Base-by-base conservation (phyloP, 2,329 filamentous ascomycete genomes). In the Alternaria arborescens region DNA sequence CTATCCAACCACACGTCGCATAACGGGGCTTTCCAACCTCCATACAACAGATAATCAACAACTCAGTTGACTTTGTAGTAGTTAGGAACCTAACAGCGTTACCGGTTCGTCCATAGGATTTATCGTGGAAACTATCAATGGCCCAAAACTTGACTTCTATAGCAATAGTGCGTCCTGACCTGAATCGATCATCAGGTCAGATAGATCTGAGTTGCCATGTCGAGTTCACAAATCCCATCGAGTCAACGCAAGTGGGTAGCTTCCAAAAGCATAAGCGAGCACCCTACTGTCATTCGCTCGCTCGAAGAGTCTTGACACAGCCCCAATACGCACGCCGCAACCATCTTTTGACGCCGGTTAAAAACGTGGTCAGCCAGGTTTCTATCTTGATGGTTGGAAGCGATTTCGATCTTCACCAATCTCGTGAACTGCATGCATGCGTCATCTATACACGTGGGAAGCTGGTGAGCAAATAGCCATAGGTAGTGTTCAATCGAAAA, bases 341-440 rank as follows among this genome's bases (percentile, higher is more conserved):
- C 44, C 28, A 28, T 20, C 44, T 20, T 22, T 32, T 3, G 28
- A 48, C 30, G 28, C 28, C 2, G 44, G 44, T 48, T 48, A 14
- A 7, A 48, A 22, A 48, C n/a, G 28, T 48, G 28, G 44, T 48
- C 18, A 48, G 44, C 44, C 28, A 48, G 44, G 28, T 48, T 48
- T 16, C 44, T 32, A 32, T 48, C 44, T 48, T 48, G 11, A 48
- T 32, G 18, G 44, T 28, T 48, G 28, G 7, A 20, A n/a, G 28
- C 5, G 32, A 22, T 11, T 34, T 22, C 44, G 28, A 48, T 20
- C 22, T 48, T 48, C 44, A 28, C 44, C 32, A 48, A 34, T 48
- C 28, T 48, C 18, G 32, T 32, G 28, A 20, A 5, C n/a, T 34
- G 44, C 14, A 28, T 20, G 44, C 18, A 20, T 47, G 18, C 30